Evolutionary conservation across 495 filamentous ascomycete species (phyloP), one percentile per base, ranked within the genome.

Genomic region (Penicillium riverlandense): DNA sequence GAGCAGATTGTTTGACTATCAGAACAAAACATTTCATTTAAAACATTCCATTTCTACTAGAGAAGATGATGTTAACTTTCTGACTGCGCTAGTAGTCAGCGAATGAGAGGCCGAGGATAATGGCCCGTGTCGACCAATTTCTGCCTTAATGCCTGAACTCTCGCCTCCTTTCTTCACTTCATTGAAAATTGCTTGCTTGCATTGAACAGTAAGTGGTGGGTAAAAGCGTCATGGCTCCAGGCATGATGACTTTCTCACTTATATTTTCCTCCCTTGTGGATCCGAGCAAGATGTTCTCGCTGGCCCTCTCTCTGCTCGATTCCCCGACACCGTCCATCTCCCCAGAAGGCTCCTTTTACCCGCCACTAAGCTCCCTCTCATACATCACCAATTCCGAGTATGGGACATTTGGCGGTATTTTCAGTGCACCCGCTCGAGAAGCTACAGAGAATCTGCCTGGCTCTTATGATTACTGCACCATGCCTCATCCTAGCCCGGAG

Each of bases 391-490:
- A 63, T 36, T 29, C 45, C 8, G 54, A 55, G n/a, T 43, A 58
- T 6, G 60, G 55, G 8, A 57, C 55, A 0, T 63, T 60, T 40
- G 60, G 63, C 2, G 63, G 58, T 12, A 48, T 59, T 38, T 66
- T 59, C 41, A 37, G 41, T 12, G 63, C 63, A 1, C 54, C 56
- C 2, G 38, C 47, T 3, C 48, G 50, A 22, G 35, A 50, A 9
- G 41, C 59, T 4, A 53, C 48, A 7, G 28, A 37, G 8, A 12
- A 38, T 4, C 35, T 45, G 0, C 16, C 44, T 2, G 43, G 49
- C 1, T 45, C 49, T 35, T 66, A 66, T 37, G 53, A 66, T 38
- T 66, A 66, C 49, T 66, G 63, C 35, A 45, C 54, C 7, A 66
- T 66, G 63, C 63, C 63, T 35, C 63, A 66, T 54, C 63, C 63